Evolutionary conservation across 192 early-diverging fungal species (phyloP).

Genomic region (Blastocladiella britannica): DNA sequence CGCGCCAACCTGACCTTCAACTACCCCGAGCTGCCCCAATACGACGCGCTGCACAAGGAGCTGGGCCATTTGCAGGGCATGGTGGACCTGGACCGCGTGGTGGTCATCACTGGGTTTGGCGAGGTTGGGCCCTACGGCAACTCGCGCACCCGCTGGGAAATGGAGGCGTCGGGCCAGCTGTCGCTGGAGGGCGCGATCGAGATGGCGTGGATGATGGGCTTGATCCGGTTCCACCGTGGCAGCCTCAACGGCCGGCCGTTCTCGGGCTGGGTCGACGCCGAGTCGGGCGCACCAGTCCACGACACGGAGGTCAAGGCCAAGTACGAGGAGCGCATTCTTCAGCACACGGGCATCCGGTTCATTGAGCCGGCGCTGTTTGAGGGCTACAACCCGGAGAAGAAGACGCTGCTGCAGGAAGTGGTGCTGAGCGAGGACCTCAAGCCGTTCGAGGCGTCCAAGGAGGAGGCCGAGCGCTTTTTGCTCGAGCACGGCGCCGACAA

Average conservation of each 20-base stretch:
- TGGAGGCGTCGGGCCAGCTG: slow-evolving; percentile 76
- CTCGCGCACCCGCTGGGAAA: slow-evolving; percentile 84
- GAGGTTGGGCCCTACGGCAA: slow-evolving; percentile 87
- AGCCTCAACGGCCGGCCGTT: slow-evolving; percentile 49
- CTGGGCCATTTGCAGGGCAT: slow-evolving; percentile 37
- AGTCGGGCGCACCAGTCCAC: slow-evolving; percentile 60
- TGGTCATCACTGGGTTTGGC: slow-evolving; percentile 80
- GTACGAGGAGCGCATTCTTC: slow-evolving; percentile 72
- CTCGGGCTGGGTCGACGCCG: slow-evolving; percentile 83
- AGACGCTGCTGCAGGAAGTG: slow-evolving; percentile 74
- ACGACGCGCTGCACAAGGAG: slow-evolving; percentile 42
- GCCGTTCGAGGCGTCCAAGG: slow-evolving; percentile 64
- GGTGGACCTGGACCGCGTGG: slow-evolving; percentile 76
- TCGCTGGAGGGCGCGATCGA: slow-evolving; percentile 83
- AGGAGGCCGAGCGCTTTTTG: slow-evolving; percentile 70
- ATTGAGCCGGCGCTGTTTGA: slow-evolving; percentile 65
- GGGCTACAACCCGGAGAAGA: slow-evolving; percentile 70
- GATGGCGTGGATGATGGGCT: slow-evolving; percentile 95
- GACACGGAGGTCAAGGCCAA: slow-evolving; percentile 72
- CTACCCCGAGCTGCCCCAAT: slow-evolving; percentile 46
- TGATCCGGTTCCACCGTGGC: slow-evolving; percentile 71
- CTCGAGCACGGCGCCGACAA: slow-evolving; percentile 51
- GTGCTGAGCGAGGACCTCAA: slow-evolving; percentile 67
- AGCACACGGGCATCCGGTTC: slow-evolving; percentile 79
- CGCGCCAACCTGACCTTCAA: slow-evolving; percentile 69